Evolutionary conservation across 768 basidiomycete species (phyloP).

Genomic region (Atractiella rhizophila): DNA sequence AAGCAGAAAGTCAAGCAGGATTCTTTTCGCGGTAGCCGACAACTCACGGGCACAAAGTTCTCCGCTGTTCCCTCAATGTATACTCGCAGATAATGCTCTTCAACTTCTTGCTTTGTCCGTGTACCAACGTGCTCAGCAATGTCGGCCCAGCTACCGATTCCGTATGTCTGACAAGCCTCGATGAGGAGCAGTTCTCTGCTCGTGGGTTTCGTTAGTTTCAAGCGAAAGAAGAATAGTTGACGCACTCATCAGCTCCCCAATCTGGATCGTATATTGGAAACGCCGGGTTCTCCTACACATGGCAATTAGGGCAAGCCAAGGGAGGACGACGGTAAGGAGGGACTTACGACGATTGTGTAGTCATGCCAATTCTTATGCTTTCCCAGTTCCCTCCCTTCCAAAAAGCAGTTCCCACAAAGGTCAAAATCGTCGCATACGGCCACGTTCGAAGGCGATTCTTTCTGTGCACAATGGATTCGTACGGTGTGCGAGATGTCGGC

Average conservation of each 20-base stretch:
- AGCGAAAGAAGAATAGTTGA: slow-evolving; percentile 6
- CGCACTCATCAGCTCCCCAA: slow-evolving; percentile 95
- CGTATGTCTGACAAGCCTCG: slow-evolving; percentile 63
- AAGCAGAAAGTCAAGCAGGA: slow-evolving; percentile 4
- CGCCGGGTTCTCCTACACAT: slow-evolving; percentile 54
- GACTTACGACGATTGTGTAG: slow-evolving; percentile 87
- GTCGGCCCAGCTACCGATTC: slow-evolving; percentile 89
- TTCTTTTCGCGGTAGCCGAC: neutral
- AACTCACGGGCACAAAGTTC: slow-evolving; percentile 57
- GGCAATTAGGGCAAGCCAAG: neutral
- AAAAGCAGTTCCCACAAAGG: slow-evolving; percentile 78
- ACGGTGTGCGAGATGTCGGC: slow-evolving; percentile 88
- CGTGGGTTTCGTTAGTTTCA: neutral
- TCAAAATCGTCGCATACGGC: slow-evolving; percentile 54
- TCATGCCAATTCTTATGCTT: slow-evolving; percentile 62
- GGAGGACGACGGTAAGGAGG: slow-evolving; percentile 17
- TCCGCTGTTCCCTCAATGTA: slow-evolving; percentile 53
- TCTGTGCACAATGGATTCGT: slow-evolving; percentile 73
- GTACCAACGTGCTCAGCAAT: slow-evolving; percentile 67
- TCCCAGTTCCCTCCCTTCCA: slow-evolving; percentile 64
- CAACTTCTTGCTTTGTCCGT: slow-evolving; percentile 74
- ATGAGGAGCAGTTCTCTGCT: slow-evolving; percentile 66
- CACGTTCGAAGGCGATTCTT: slow-evolving; percentile 21
- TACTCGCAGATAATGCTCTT: slow-evolving; percentile 56
- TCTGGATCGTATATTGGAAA: slow-evolving; percentile 84